Percentiles rank a stretch among this genome's conserved stretches.
phyloP scores from a whole-genome alignment of 2,329 filamentous ascomycete species.

The Ophiostoma ulmi region DNA sequence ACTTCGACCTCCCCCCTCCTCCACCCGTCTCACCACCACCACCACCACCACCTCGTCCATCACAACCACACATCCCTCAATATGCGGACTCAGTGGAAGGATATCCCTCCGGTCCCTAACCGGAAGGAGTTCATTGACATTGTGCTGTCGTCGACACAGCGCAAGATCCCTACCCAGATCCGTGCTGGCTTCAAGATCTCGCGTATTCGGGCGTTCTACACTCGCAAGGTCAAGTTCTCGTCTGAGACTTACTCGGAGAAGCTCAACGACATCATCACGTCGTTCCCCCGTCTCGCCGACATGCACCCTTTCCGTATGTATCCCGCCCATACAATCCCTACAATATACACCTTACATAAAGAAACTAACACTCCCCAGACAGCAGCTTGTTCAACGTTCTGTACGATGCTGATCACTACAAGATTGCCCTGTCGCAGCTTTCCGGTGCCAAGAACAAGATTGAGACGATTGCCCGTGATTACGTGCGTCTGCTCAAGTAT shows the following conservation, averaged over 20 bases:
- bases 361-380: slow-evolving; percentile 28
- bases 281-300: slow-evolving; percentile 86
- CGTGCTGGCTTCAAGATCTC: slow-evolving; percentile 92
- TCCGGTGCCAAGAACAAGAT: slow-evolving; percentile 95
- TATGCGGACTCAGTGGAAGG: slow-evolving; percentile 47
- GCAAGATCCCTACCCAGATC: slow-evolving; percentile 83
- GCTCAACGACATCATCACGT: slow-evolving; percentile 81
- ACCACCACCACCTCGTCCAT: neutral
- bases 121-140: slow-evolving; percentile 97
- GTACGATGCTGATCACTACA: slow-evolving; percentile 97
- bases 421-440: slow-evolving; percentile 91
- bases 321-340: no score
- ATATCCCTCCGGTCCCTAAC: slow-evolving; percentile 83
- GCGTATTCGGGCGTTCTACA: slow-evolving; percentile 90
- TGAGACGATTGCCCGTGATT: slow-evolving; percentile 92
- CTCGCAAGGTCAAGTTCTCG: slow-evolving; percentile 96
- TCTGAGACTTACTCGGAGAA: slow-evolving; percentile 83
- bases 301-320: slow-evolving; percentile 84
- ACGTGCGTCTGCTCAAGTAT: slow-evolving; percentile 86
- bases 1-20: no score
- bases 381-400: slow-evolving; percentile 90
- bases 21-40: neutral
- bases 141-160: slow-evolving; percentile 87
- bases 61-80: neutral
- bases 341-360: neutral